Evolutionary conservation across 2,329 filamentous ascomycete species (phyloP).

Genomic region (Xylaria sp.): DNA sequence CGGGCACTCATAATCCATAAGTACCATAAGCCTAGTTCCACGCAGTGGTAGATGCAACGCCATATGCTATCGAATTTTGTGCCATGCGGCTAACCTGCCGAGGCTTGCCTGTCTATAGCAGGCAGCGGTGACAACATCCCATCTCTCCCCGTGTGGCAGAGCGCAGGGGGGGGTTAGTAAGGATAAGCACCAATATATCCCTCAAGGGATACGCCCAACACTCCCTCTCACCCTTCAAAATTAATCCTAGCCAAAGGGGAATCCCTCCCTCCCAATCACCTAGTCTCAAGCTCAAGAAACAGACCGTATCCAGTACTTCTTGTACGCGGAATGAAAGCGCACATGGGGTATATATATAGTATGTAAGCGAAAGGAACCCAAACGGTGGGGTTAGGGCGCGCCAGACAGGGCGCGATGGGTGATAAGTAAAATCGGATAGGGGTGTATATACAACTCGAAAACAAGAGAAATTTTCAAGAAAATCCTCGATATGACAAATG

Average conservation of each 20-base stretch:
- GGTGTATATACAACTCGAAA: constrained; percentile 6
- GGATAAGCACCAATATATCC: no score
- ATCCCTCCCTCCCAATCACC: constrained; percentile 1
- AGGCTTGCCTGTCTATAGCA: no score
- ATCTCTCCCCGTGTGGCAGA: no score
- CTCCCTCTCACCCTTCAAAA: not conserved
- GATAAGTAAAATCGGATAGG: no score
- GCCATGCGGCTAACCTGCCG: not conserved
- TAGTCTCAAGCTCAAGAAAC: not conserved
- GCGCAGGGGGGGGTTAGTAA: no score
- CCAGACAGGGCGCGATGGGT: not conserved
- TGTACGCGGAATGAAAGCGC: not conserved
- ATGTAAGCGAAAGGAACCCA: constrained; percentile 4
- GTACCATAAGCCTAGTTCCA: constrained; percentile 9
- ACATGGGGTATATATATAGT: constrained; percentile 18
- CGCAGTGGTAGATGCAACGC: constrained; percentile 18
- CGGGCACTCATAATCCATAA: constrained; percentile 20
- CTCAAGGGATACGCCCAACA: no score
- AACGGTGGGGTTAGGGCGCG: not conserved
- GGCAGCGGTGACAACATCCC: not conserved
- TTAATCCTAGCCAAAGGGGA: not conserved
- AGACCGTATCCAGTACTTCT: constrained; percentile 4
- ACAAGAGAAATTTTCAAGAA: constrained; percentile 1
- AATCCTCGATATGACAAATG: not conserved
- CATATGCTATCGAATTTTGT: not conserved